Evolutionary conservation across 2,329 filamentous ascomycete genomes (phyloP).

Genomic region (Delphinella strobiligena): DNA sequence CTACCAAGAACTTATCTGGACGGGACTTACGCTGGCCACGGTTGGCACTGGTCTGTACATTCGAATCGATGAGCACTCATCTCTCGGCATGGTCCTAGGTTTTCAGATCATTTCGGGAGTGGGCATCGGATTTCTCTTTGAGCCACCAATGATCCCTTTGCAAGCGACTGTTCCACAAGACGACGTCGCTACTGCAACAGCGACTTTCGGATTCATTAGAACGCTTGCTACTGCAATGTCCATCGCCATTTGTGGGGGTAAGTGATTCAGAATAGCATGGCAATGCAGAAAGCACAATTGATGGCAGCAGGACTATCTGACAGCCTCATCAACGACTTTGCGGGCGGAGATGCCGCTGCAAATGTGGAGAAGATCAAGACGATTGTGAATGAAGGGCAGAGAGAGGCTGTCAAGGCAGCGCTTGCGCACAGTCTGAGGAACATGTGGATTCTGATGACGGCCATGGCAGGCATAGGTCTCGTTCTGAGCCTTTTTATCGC

Average conservation of each 20-base stretch:
- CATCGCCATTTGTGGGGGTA: constrained; percentile 37
- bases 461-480: constrained; percentile 70
- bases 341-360: constrained; percentile 33
- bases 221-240: constrained; percentile 34
- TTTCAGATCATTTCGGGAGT: constrained; percentile 40
- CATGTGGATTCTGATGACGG: constrained; percentile 38
- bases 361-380: constrained; percentile 32
- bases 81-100: constrained; percentile 30
- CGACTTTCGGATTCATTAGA: constrained; percentile 37
- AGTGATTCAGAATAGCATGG: constrained; percentile 38
- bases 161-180: constrained; percentile 40
- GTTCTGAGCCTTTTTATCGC: constrained; percentile 77
- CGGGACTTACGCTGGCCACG: constrained; percentile 29
- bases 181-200: constrained; percentile 40
- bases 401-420: constrained; percentile 30
- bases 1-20: constrained; percentile 35
- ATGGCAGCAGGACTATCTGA: constrained; percentile 12
- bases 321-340: constrained; percentile 22
- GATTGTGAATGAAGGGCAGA: constrained; percentile 27
- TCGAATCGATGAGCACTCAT: constrained; percentile 23
- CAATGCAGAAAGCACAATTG: constrained; percentile 6
- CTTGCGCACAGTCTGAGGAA: constrained; percentile 38
- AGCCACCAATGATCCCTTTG: constrained; percentile 43
- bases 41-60: constrained; percentile 39
- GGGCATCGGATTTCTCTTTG: constrained; percentile 41